Evolutionary conservation across 2,329 filamentous ascomycete genomes (phyloP), one percentile per base, ranked within the genome.

Genomic region (Xylariaceae sp.): DNA sequence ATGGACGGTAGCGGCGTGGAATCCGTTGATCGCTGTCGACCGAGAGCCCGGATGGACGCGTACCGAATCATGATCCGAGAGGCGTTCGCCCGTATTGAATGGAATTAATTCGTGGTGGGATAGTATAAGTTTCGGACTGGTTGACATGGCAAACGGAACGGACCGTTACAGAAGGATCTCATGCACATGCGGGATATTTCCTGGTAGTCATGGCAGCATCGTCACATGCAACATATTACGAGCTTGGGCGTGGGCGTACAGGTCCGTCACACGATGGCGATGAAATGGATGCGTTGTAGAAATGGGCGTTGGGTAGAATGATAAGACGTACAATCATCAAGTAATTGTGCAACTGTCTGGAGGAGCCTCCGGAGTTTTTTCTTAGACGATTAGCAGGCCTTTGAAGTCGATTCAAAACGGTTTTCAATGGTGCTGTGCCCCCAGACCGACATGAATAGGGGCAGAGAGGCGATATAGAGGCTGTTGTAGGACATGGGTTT

Each of bases 81-180:
- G 44, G 50, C 50, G 58, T 29, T 57, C 50, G 14, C 52, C 57
- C 32, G 48, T 40, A 18, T 45, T 43, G 6, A 42, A 48, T 32
- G 37, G 50, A 50, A 44, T 51, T 54, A 42, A 32, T 20, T 47
- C 47, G 49, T 20, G 55, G 46, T 51, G 58, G 52, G 60, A 52
- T 51, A 52, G 50, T 50, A 58, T 50, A 19, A 21, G 42, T 29
- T 23, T 50, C 23, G 44, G 41, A 44, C 43, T 57, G 52, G 50
- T 42, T 54, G 62, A 40, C 57, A 57, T 64, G 50, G 52, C 52
- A 55, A 61, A 58, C 57, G 62, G 60, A 59, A 57, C 61, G 57
- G 56, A 50, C 58, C 59, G 56, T 49, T 54, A 59, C 54, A 62
- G 45, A 20, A 44, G n/a, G n/a, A n/a, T n/a, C 18, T 44, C 44